Percentiles rank a stretch among this genome's conserved stretches.
phyloP scores from a whole-genome alignment of 1,284 basidiomycete species.

The Rhodofomes roseus region DNA sequence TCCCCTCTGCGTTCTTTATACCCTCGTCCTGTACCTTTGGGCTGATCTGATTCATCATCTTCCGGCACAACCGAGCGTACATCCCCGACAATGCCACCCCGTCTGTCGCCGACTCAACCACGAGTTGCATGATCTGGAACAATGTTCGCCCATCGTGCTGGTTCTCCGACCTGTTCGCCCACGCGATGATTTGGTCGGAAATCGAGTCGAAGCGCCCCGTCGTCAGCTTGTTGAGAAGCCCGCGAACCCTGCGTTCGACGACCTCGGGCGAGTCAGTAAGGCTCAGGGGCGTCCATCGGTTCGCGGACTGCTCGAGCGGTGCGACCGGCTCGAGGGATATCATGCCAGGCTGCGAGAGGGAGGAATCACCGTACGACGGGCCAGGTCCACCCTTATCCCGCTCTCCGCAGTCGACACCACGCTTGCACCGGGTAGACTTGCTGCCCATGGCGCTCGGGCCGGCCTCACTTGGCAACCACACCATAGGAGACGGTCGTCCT shows the following conservation, averaged over 20 bases:
- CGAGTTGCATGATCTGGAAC: conserved; percentile 92
- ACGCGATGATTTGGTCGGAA: conserved; percentile 47
- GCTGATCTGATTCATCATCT: conserved; percentile 74
- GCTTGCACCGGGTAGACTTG: conserved; percentile 68
- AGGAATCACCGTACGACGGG: conserved; percentile 18
- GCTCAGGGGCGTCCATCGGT: conserved; percentile 63
- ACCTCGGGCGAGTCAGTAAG: conserved; percentile 62
- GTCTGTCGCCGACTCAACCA: conserved; percentile 90
- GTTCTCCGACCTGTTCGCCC: conserved; percentile 91
- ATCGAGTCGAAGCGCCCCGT: conserved; percentile 97
- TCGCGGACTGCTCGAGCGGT: conserved; percentile 75
- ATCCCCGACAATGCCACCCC: conserved; percentile 95
- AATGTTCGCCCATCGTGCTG: conserved; percentile 94
- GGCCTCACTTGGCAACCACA: conserved; percentile 73
- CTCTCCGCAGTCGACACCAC: conserved; percentile 59
- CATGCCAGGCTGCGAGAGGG: conserved; percentile 14
- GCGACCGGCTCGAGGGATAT: conserved; percentile 65
- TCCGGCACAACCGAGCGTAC: conserved; percentile 93
- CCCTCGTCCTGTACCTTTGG: conserved; percentile 85
- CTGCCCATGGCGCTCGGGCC: conserved; percentile 52
- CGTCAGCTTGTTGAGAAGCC: conserved; percentile 93
- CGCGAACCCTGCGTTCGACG: conserved; percentile 93
- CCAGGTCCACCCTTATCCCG: conserved; percentile 33
- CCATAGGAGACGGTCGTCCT: conserved; percentile 53
- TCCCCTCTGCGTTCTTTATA: conserved; percentile 76